Evolutionary conservation across 768 basidiomycete species (phyloP).

Genomic region (Lepiota venenata): DNA sequence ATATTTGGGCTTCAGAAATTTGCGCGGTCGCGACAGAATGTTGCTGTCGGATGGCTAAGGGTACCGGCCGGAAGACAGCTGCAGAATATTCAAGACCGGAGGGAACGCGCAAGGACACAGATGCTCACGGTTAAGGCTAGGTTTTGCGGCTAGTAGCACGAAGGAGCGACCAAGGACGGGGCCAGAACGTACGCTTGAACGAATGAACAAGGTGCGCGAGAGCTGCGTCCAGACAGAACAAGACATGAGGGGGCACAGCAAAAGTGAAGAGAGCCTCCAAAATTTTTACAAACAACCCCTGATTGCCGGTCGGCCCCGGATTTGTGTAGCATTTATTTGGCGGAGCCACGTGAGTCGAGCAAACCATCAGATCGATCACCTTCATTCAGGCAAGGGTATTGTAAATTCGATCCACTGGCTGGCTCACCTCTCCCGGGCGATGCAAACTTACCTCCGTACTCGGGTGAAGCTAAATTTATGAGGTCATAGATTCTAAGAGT

Average conservation of each 20-base stretch:
- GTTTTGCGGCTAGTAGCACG: conserved; percentile 9
- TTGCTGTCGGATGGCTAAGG: conserved; percentile 1
- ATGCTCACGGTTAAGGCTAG: neutral
- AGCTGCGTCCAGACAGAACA: conserved; percentile 10
- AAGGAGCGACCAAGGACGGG: conserved; percentile 2
- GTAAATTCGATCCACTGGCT: too few species aligned
- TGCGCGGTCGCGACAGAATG: neutral
- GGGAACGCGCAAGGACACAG: neutral
- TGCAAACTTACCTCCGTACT: too few species aligned
- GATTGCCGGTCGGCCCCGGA: too few species aligned
- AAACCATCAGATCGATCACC: too few species aligned
- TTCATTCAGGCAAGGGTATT: too few species aligned
- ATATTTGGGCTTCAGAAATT: neutral
- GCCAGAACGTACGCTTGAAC: conserved; percentile 1
- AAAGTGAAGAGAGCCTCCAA: too few species aligned
- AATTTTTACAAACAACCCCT: neutral
- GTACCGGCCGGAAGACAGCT: conserved; percentile 7
- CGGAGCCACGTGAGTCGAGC: too few species aligned
- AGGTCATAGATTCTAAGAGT: too few species aligned
- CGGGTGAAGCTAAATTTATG: too few species aligned
- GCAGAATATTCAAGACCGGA: too few species aligned
- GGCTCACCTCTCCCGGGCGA: too few species aligned
- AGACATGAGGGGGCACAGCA: conserved; percentile 7
- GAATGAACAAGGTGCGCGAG: conserved; percentile 7
- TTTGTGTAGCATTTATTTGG: too few species aligned